Percentiles rank a stretch among this genome's conserved stretches.
These are phyloP conservation scores for Pichia kudriavzevii DNA, from an alignment of 1,139 yeast species.

Conservation along the genomic window DNA sequence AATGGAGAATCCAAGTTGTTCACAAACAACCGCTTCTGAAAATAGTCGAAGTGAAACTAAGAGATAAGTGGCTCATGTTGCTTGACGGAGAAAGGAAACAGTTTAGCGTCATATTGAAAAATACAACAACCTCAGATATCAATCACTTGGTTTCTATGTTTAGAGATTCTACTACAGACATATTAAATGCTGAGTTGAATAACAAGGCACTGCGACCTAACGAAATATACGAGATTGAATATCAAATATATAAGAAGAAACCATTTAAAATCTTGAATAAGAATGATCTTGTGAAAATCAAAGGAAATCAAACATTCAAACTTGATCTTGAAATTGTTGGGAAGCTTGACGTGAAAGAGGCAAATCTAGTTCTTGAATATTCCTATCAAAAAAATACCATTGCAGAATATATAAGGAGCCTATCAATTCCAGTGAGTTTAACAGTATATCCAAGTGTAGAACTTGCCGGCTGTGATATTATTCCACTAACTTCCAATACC, in stretches of 20 bases:
- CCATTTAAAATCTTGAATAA: conserved; percentile 40
- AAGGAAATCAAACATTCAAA: conserved; percentile 20
- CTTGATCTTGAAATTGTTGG: conserved; percentile 60
- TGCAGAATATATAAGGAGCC: conserved; percentile 40
- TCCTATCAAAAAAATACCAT: conserved; percentile 35
- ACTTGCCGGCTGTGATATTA: conserved; percentile 63
- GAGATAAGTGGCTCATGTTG: conserved; percentile 68
- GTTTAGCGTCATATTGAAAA: conserved; percentile 47
- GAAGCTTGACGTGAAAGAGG: conserved; percentile 64
- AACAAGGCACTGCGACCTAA: conserved; percentile 42
- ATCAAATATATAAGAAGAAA: conserved; percentile 49
- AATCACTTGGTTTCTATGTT: conserved; percentile 56
- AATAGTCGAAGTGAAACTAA: conserved; percentile 45
- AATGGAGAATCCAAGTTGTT: conserved; percentile 34
- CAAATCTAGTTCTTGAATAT: conserved; percentile 61
- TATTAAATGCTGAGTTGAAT: conserved; percentile 40
- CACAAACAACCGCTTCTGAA: conserved; percentile 62
- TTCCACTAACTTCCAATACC: conserved; percentile 37
- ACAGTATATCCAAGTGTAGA: conserved; percentile 69
- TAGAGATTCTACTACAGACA: conserved; percentile 68
- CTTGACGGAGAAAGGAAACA: conserved; percentile 64
- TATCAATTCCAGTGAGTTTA: conserved; percentile 57
- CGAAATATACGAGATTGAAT: conserved; percentile 72
- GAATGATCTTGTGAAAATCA: conserved; percentile 20
- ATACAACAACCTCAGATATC: conserved; percentile 49